These are phyloP conservation scores for Sarcomyxa edulis DNA, from an alignment of 768 basidiomycete genomes.

Conservation along the genomic window DNA sequence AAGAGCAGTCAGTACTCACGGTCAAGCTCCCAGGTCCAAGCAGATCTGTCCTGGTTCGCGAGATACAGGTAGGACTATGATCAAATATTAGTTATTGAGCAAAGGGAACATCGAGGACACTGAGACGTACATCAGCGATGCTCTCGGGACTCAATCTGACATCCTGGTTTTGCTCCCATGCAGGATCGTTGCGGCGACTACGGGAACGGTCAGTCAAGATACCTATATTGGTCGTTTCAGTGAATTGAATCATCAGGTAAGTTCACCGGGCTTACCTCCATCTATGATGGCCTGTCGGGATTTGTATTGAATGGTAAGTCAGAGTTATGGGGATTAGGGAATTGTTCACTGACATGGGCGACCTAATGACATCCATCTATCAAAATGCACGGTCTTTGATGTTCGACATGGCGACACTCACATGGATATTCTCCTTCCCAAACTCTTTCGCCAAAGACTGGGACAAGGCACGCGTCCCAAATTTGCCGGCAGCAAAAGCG, in stretches of 20 bases:
- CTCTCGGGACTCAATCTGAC: conserved; percentile 54
- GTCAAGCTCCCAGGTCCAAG: conserved; percentile 80
- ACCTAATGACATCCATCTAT: conserved; percentile 42
- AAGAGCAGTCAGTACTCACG: conserved; percentile 48
- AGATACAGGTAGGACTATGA: conserved; percentile 9
- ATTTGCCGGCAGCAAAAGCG: conserved; percentile 60
- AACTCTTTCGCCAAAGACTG: conserved; percentile 77
- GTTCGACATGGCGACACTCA: conserved; percentile 17
- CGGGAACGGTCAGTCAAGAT: conserved; percentile 29
- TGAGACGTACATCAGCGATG: conserved; percentile 59
- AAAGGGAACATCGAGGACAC: not conserved
- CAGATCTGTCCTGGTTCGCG: conserved; percentile 57
- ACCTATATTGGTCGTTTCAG: too few relatives aligned
- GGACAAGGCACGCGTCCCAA: conserved; percentile 54
- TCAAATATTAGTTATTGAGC: not conserved
- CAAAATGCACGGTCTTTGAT: conserved; percentile 3
- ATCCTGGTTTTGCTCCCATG: conserved; percentile 41
- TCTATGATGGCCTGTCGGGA: conserved; percentile 58
- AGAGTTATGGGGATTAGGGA: not conserved
- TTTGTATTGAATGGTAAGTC: not conserved
- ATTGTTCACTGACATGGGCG: conserved; percentile 53
- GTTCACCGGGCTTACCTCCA: conserved; percentile 42
- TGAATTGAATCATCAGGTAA: too few relatives aligned
- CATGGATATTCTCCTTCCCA: conserved; percentile 70
- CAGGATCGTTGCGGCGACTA: conserved; percentile 17